phyloP scores from a whole-genome alignment of 768 basidiomycete species.

The Lyophyllum semitale region DNA sequence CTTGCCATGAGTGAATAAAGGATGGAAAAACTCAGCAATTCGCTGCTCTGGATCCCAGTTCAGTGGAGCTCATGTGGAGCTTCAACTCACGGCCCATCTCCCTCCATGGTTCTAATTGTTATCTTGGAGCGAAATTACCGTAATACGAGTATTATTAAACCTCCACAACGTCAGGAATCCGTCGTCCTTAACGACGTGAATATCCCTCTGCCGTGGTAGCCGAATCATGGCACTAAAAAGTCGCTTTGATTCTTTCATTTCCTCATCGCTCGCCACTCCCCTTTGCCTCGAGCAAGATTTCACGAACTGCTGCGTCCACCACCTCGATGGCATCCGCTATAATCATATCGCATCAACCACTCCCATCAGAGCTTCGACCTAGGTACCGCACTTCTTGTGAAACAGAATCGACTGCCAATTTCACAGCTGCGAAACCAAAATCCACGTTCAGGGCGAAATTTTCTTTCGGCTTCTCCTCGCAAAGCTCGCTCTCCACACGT shows the following conservation, averaged over 20 bases:
- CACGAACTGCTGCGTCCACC: not conserved
- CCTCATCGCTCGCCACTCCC: not conserved
- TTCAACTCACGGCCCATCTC: too few relatives aligned
- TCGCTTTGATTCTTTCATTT: not conserved
- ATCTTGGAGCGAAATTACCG: slow-evolving; percentile 8
- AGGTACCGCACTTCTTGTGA: not conserved
- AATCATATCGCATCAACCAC: not conserved
- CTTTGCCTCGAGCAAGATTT: not conserved
- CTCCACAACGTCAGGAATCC: too few relatives aligned
- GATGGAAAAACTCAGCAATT: too few relatives aligned
- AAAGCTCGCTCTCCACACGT: not conserved
- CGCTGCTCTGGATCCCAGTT: too few relatives aligned
- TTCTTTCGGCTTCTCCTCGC: not conserved
- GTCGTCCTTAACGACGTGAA: slow-evolving; percentile 12
- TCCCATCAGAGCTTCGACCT: not conserved
- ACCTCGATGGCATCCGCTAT: slow-evolving; percentile 2
- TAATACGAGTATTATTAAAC: not conserved
- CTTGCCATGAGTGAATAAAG: too few relatives aligned
- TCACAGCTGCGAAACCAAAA: not conserved
- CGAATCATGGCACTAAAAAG: slow-evolving; percentile 8
- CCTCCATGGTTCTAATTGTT: slow-evolving; percentile 8
- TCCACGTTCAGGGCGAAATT: not conserved
- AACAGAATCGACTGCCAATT: not conserved
- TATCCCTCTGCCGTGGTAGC: not conserved
- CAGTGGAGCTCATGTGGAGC: too few relatives aligned